Evolutionary conservation across 495 filamentous ascomycete genomes (phyloP).

Genomic region (Daldinia concentrica): DNA sequence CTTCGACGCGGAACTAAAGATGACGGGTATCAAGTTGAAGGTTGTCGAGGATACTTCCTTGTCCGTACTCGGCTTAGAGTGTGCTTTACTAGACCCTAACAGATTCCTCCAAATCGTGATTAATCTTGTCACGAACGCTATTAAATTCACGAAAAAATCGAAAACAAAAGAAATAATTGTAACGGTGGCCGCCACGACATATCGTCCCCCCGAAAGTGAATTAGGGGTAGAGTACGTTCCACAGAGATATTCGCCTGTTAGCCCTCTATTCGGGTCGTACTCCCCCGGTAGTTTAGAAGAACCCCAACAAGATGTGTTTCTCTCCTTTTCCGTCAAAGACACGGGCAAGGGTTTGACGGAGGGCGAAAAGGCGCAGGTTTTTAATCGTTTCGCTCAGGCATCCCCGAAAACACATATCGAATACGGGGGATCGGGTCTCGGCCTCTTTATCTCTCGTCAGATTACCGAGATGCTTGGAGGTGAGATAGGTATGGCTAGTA

Average conservation of each 20-base stretch:
- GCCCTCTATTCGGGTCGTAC: not conserved
- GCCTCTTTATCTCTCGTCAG: slow-evolving; percentile 77
- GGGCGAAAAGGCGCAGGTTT: slow-evolving; percentile 73
- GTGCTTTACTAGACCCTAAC: slow-evolving; percentile 74
- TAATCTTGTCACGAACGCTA: slow-evolving; percentile 76
- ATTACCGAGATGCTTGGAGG: slow-evolving; percentile 80
- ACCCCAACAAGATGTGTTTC: slow-evolving; percentile 56
- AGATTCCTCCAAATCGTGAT: slow-evolving; percentile 77
- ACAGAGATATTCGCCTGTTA: slow-evolving; percentile 16
- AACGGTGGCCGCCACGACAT: slow-evolving; percentile 62
- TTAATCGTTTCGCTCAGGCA: slow-evolving; percentile 80
- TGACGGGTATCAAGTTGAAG: slow-evolving; percentile 70
- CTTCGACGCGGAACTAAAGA: slow-evolving; percentile 74
- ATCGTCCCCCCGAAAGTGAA: slow-evolving; percentile 55
- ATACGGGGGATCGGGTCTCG: slow-evolving; percentile 81
- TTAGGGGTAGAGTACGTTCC: slow-evolving; percentile 54
- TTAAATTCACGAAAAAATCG: slow-evolving; percentile 75
- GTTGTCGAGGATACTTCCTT: slow-evolving; percentile 69
- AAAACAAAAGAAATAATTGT: slow-evolving; percentile 63
- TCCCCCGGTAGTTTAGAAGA: slow-evolving; percentile 47
- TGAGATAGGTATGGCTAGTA: slow-evolving; percentile 75
- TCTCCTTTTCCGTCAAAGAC: slow-evolving; percentile 77
- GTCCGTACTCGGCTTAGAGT: slow-evolving; percentile 63
- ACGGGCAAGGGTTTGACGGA: slow-evolving; percentile 75
- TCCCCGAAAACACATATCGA: slow-evolving; percentile 75